Conservation (phyloP, 257 asterid genomes). For the Fraxinus excelsior region DNA sequence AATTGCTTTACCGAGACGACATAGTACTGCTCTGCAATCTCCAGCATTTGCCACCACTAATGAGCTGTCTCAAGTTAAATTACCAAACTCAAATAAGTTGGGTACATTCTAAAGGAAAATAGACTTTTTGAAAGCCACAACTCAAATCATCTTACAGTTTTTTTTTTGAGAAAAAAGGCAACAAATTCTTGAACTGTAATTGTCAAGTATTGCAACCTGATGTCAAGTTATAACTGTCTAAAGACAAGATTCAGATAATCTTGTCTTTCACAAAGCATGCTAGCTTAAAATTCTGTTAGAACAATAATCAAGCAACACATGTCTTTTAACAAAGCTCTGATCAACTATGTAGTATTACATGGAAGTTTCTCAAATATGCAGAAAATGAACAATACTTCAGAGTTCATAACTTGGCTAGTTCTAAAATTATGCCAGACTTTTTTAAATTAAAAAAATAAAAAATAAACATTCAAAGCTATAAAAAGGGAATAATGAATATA, state of each 20-base stretch:
- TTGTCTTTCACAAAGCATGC: neutral
- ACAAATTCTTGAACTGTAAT: neutral
- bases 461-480: neutral
- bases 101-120: neutral
- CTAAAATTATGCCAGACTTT: neutral
- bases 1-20: slow-evolving; percentile 87
- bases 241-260: neutral
- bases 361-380: neutral
- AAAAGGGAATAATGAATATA: neutral
- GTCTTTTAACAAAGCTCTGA: neutral
- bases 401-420: neutral
- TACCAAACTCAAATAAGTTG: neutral
- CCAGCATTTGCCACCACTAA: slow-evolving; percentile 97
- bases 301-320: neutral
- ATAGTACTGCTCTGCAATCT: slow-evolving; percentile 94
- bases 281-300: too few relatives aligned
- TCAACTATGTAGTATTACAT: neutral
- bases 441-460: too few relatives aligned
- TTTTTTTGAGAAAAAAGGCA: neutral
- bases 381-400: neutral
- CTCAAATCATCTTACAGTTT: neutral
- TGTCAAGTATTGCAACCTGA: neutral
- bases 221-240: neutral
- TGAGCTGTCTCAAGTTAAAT: slow-evolving; percentile 48
- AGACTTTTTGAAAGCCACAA: neutral